A percentile compares a stretch with the other conserved stretches of the same genome.
phyloP scores from a whole-genome alignment of 1,284 basidiomycete genomes.

The Papiliotrema laurentii region DNA sequence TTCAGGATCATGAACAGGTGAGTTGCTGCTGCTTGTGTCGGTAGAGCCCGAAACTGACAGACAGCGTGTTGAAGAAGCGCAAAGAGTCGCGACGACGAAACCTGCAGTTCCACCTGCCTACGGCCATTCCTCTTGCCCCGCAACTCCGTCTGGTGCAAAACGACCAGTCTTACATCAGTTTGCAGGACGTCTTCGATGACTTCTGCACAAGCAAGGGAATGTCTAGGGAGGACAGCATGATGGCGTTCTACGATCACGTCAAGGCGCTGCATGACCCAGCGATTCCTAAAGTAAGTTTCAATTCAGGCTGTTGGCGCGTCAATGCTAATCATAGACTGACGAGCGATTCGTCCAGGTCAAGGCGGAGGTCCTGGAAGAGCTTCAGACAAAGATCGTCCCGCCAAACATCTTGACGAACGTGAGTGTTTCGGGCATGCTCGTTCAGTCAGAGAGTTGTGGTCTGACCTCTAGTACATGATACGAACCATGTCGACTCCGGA shows the following conservation, averaged over 20 bases:
- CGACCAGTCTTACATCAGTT: constrained; percentile 82
- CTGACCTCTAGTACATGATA: constrained; percentile 71
- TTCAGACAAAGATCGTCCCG: constrained; percentile 82
- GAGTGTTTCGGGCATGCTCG: constrained; percentile 33
- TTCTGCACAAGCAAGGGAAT: constrained; percentile 75
- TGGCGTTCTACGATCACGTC: constrained; percentile 77
- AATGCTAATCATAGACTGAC: constrained; percentile 17
- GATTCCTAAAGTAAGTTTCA: constrained; percentile 28
- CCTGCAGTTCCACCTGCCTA: constrained; percentile 84
- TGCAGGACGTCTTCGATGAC: constrained; percentile 92
- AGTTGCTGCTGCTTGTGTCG: constrained; percentile 30
- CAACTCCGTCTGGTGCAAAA: constrained; percentile 82
- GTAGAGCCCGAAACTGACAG: constrained; percentile 4
- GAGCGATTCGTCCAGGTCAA: constrained; percentile 46
- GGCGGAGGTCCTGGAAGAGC: constrained; percentile 88
- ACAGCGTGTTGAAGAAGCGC: constrained; percentile 73
- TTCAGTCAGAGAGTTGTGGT: background rate
- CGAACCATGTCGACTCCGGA: constrained; percentile 76
- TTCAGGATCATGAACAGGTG: constrained; percentile 91
- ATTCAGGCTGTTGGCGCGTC: background rate
- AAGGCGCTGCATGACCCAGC: constrained; percentile 56
- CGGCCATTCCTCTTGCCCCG: constrained; percentile 78
- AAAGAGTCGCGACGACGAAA: constrained; percentile 93
- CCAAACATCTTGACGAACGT: constrained; percentile 83
- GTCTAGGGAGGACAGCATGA: constrained; percentile 80